Percentiles rank a stretch among this genome's conserved stretches.
These are phyloP conservation scores for Inonotus obliquus DNA, from an alignment of 1,284 basidiomycete species.

Conservation along the genomic window DNA sequence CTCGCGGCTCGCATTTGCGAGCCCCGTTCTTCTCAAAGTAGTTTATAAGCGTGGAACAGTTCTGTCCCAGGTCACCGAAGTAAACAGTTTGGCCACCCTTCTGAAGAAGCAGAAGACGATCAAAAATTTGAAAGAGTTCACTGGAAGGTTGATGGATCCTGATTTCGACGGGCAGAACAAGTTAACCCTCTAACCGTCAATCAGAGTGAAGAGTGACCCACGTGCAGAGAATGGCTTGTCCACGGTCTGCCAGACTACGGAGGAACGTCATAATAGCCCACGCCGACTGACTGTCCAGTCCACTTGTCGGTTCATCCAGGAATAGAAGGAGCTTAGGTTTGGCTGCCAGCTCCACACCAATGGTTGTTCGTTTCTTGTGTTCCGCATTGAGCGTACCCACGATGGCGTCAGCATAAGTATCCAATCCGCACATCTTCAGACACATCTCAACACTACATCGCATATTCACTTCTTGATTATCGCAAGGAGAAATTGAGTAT, in stretches of 20 bases:
- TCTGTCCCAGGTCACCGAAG: constrained; percentile 69
- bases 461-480: neutral
- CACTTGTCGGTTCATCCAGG: constrained; percentile 80
- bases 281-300: constrained; percentile 85
- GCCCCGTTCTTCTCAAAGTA: constrained; percentile 70
- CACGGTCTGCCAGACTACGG: constrained; percentile 48
- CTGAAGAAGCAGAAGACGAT: constrained; percentile 50
- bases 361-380: constrained; percentile 75
- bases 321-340: constrained; percentile 78
- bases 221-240: constrained; percentile 37
- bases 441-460: constrained; percentile 67
- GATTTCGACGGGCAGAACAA: neutral
- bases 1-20: constrained; percentile 32
- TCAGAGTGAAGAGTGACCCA: constrained; percentile 24
- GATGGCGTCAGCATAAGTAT: constrained; percentile 66
- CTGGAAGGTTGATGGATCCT: constrained; percentile 56
- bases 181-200: neutral
- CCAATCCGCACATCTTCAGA: constrained; percentile 75
- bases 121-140: constrained; percentile 73
- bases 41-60: constrained; percentile 49
- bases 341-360: constrained; percentile 79
- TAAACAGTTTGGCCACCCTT: constrained; percentile 73
- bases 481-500: neutral
- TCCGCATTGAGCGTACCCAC: constrained; percentile 77
- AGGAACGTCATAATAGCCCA: constrained; percentile 84